Evolutionary conservation across 2,329 filamentous ascomycete species (phyloP), one percentile per base, ranked within the genome.

Genomic region (Escovopsis sp.): DNA sequence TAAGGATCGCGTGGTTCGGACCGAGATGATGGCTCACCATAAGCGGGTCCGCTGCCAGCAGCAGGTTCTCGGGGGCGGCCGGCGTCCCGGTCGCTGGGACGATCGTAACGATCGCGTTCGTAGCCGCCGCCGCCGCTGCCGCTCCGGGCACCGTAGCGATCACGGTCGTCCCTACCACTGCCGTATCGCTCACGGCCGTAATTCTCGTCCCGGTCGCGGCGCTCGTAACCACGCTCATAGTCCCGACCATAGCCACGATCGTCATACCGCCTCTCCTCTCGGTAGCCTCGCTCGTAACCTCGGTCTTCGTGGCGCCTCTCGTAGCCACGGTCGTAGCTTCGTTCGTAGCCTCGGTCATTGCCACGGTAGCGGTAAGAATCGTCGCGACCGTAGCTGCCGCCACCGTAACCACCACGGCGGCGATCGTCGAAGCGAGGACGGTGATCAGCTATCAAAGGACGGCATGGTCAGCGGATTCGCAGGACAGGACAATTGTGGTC

Each of bases 401-500:
- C 60, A 20, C 74, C 69, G 47, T 72, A 72, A 44, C 76, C 73
- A 48, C 78, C 74, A 49, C 78, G 71, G 54, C 79, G 74, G 54
- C 79, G 74, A 45, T 81, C 76, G 47, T 81, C 79, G 55, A 60
- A 74, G 52, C 65, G 60, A 42, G 56, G 59, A 43, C 63, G 61
- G 15, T 59, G 59, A 42, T 66, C 63, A 11, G 8, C 11, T 30
- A 3, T 30, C 27, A 30, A 30, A 9, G 3, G 64, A 12, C 35
- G 25, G 33, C 14, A 7, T 4, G n/a, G 39, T 50, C 37, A 55
- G 45, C 39, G 9, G 24, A 6, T 30, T 29, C 5, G 11, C 25
- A 4, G 24, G 54, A 53, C 58, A 50, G 48, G 49, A 37, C 8
- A 30, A 29, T 9, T 3, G 13, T 27, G 13, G 20, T 9, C 4